phyloP scores from a whole-genome alignment of 2,329 filamentous ascomycete species.

The Exophiala sp. region DNA sequence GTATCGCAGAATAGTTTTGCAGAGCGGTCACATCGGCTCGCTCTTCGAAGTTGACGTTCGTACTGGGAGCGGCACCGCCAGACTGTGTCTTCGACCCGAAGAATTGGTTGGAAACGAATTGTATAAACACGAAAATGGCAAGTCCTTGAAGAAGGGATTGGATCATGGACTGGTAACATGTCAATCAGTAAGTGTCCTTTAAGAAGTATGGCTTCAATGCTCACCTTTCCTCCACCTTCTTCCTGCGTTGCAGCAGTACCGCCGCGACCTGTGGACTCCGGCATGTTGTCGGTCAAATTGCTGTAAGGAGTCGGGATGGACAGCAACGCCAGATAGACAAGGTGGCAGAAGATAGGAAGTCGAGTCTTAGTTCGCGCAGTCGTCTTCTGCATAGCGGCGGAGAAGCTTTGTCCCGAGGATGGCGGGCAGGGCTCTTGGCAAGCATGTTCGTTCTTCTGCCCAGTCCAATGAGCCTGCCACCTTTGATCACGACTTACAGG shows the following conservation, averaged over 20 bases:
- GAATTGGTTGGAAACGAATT: slow-evolving; percentile 56
- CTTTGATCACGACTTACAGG: slow-evolving; percentile 6
- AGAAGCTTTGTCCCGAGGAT: slow-evolving; percentile 1
- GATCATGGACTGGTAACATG: slow-evolving; percentile 37
- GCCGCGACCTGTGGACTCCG: slow-evolving; percentile 19
- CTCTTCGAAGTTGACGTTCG: slow-evolving; percentile 62
- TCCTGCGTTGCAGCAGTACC: slow-evolving; percentile 11
- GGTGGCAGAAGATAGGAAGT: background rate
- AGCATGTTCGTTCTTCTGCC: background rate
- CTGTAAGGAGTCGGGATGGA: background rate
- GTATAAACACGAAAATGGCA: slow-evolving; percentile 57
- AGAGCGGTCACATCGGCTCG: slow-evolving; percentile 58
- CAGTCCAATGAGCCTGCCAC: slow-evolving; percentile 3
- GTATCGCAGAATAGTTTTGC: slow-evolving; percentile 62
- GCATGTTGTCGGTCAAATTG: slow-evolving; percentile 15
- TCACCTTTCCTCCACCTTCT: slow-evolving; percentile 20
- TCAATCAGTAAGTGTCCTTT: slow-evolving; percentile 12
- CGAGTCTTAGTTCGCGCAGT: background rate
- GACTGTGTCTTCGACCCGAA: slow-evolving; percentile 40
- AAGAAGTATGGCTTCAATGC: background rate
- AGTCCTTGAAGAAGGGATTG: slow-evolving; percentile 52
- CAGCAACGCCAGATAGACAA: background rate
- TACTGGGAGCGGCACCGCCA: slow-evolving; percentile 23
- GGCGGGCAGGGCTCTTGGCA: background rate
- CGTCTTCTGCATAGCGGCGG: background rate